Evolutionary conservation across 106 monocot species (phyloP), one percentile per base, ranked within the genome.

Genomic region (Platanthera guangdongensis): DNA sequence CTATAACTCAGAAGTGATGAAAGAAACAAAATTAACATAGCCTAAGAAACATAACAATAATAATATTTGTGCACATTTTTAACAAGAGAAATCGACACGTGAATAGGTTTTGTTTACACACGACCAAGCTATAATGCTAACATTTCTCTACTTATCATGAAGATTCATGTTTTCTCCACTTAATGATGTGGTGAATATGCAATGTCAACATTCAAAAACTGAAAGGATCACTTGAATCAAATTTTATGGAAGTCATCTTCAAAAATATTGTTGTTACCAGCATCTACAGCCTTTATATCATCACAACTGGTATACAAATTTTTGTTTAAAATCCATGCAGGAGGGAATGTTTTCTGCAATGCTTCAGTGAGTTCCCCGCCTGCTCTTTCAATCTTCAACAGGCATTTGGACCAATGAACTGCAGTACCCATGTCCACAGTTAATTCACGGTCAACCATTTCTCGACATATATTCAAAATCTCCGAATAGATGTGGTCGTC

Each of bases 351-450:
- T 81, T 81, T 87, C 83, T 94, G 91, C 82, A 99, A 69, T 60
- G 90, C 88, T 78, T 94, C 89, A 47, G 99, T 99, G 47, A 99
- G 86, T 76, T 82, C 88, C 25, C 99, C 99, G 18, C 99, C 99
- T 49, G 79, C 85, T 85, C 89, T 90, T 87, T 99, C 94, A 55
- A 99, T 90, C 80, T 85, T 88, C 22, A 74, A 74, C 75, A 99
- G 76, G 73, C 80, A 85, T 78, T 82, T 99, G 3, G 94, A 92
- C 99, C 99, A 99, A 73, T 90, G 94, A 78, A 87, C 84, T 51
- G 97, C 97, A 65, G 94, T 99, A 46, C 71, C 80, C 79, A 99
- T 84, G 68, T 94, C 94, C 68, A 95, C 90, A 30, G 85, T 92
- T 69, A 94, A 70, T 25, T 85, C 86, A 60, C 76, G 82, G n/a